Evolutionary conservation across 805 yeast genomes (phyloP).

Genomic region (Saccharomycopsis lassenensis): DNA sequence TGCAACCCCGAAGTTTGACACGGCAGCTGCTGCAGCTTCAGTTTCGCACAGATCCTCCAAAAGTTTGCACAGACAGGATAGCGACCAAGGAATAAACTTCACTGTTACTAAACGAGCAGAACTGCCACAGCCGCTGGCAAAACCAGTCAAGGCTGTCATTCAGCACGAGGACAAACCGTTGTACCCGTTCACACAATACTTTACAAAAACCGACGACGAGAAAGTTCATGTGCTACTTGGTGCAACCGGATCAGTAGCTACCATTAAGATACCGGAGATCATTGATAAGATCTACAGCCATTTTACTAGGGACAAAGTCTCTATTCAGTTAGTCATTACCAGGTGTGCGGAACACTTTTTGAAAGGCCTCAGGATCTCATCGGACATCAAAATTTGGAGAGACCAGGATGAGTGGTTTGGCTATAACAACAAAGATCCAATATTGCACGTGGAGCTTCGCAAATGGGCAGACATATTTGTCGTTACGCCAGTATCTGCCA

Average conservation of each 20-base stretch:
- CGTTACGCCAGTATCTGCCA: slow-evolving; percentile 72
- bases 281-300: slow-evolving; percentile 77
- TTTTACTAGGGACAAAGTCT: slow-evolving; percentile 61
- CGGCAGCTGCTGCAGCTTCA: slow-evolving; percentile 1
- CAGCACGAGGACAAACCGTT: slow-evolving; percentile 5
- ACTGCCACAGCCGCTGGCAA: not conserved
- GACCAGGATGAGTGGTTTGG: slow-evolving; percentile 71
- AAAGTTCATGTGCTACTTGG: slow-evolving; percentile 84
- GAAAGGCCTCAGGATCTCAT: slow-evolving; percentile 49
- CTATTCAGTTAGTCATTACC: slow-evolving; percentile 79
- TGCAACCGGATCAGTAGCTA: slow-evolving; percentile 94
- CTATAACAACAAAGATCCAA: slow-evolving; percentile 54
- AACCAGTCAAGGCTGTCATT: slow-evolving; percentile 4
- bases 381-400: slow-evolving; percentile 75
- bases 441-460: slow-evolving; percentile 65
- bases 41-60: slow-evolving; percentile 2
- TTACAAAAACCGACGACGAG: slow-evolving; percentile 65
- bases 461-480: slow-evolving; percentile 79
- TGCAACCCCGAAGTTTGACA: no score
- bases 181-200: slow-evolving; percentile 57
- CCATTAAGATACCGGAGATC: slow-evolving; percentile 83
- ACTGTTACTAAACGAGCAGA: slow-evolving; percentile 4
- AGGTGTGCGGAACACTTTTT: slow-evolving; percentile 65
- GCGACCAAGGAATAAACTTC: not conserved
- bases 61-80: slow-evolving; percentile 13